Conservation (phyloP, 208 protist species). For the Tritrichomonas musculus region DNA sequence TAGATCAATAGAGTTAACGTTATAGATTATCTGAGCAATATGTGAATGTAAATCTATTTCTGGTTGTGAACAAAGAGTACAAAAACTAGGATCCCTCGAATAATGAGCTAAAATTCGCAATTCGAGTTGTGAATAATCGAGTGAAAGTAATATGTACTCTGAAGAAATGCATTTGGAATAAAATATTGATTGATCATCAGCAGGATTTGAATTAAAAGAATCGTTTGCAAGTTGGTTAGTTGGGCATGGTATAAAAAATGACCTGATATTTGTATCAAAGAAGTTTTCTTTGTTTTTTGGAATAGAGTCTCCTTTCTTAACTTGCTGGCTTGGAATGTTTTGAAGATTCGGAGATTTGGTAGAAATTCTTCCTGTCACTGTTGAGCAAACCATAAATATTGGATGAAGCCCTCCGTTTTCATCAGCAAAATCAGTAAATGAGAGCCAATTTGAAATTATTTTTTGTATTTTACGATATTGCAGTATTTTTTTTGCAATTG, state of each 20-base stretch:
- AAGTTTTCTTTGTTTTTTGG: background rate
- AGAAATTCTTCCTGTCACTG: slow-evolving; percentile 19
- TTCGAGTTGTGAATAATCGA: slow-evolving; percentile 26
- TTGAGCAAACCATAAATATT: background rate
- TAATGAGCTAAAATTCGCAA: background rate
- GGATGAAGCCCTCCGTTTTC: background rate
- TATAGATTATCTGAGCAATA: background rate
- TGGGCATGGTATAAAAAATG: too few relatives aligned
- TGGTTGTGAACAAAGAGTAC: background rate
- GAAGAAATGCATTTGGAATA: too few relatives aligned
- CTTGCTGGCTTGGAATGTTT: background rate
- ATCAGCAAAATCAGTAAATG: background rate
- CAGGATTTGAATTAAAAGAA: too few relatives aligned
- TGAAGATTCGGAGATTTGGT: background rate
- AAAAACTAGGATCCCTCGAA: background rate
- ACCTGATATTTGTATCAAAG: too few relatives aligned
- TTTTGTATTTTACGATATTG: background rate
- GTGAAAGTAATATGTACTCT: background rate
- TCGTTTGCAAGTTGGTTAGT: too few relatives aligned
- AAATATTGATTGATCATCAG: too few relatives aligned
- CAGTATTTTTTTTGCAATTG: background rate
- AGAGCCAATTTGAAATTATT: background rate
- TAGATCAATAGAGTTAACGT: background rate
- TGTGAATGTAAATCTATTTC: background rate
- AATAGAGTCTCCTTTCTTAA: too few relatives aligned